Conservation (phyloP, 2,329 filamentous ascomycete species). For the Pseudogymnoascus sp. region DNA sequence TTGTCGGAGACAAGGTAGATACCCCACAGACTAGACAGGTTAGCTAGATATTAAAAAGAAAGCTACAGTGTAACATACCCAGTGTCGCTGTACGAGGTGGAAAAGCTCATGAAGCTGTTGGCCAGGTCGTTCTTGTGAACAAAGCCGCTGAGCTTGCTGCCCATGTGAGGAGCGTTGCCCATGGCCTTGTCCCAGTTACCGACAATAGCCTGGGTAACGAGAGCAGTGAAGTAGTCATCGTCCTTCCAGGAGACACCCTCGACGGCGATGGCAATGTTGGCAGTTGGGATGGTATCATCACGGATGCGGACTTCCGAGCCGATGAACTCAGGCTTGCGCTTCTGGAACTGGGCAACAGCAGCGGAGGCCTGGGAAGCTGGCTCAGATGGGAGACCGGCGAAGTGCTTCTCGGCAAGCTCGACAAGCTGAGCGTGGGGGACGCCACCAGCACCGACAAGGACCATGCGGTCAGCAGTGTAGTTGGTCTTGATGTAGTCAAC, state of each 20-base stretch:
- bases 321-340: slow-evolving; percentile 88
- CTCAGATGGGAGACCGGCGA: slow-evolving; percentile 67
- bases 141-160: slow-evolving; percentile 94
- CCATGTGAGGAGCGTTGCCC: slow-evolving; percentile 93
- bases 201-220: slow-evolving; percentile 96
- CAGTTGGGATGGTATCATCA: slow-evolving; percentile 91
- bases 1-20: slow-evolving; percentile 97
- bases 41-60: slow-evolving; percentile 25
- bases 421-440: slow-evolving; percentile 91
- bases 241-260: slow-evolving; percentile 99
- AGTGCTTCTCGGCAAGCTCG: slow-evolving; percentile 93
- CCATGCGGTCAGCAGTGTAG: slow-evolving; percentile 99
- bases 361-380: slow-evolving; percentile 65
- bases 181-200: slow-evolving; percentile 99
- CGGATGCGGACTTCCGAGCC: slow-evolving; percentile 93
- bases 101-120: slow-evolving; percentile 99
- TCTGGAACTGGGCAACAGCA: slow-evolving; percentile 58
- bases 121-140: slow-evolving; percentile 91
- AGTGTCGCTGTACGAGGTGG: slow-evolving; percentile 98
- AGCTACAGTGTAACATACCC: slow-evolving; percentile 55
- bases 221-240: slow-evolving; percentile 95
- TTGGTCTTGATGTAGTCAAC: slow-evolving; percentile 98
- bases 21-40: slow-evolving; percentile 76
- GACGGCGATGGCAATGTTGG: slow-evolving; percentile 96
- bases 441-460: slow-evolving; percentile 90